Percentiles rank a stretch among this genome's conserved stretches.
phyloP scores from a whole-genome alignment of 108 stramenopile genomes.

The Epipyxis sp. region DNA sequence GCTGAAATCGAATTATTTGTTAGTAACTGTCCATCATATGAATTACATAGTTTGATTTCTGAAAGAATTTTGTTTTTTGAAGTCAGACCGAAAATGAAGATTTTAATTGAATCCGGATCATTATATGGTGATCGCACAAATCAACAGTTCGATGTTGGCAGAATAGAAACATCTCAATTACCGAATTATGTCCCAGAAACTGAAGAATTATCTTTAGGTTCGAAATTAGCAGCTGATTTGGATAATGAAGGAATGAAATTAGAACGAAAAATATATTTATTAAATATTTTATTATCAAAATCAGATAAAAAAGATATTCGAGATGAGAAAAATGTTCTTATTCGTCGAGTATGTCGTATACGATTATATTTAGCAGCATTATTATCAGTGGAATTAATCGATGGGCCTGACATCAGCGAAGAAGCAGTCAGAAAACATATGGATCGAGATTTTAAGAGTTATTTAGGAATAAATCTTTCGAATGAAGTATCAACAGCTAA shows the following conservation, averaged over 20 bases:
- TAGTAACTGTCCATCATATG: neutral
- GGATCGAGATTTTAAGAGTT: neutral
- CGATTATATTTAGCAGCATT: slow-evolving; percentile 15
- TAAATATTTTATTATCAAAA: neutral
- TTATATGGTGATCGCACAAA: neutral
- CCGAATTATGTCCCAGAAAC: neutral
- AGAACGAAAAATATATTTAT: neutral
- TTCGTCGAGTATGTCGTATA: neutral
- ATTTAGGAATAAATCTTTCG: neutral
- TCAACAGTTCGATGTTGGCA: neutral
- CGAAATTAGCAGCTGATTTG: neutral
- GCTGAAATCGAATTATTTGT: slow-evolving; percentile 18
- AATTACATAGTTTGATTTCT: neutral
- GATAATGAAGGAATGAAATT: neutral
- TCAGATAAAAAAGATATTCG: neutral
- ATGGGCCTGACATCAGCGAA: neutral
- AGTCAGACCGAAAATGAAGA: neutral
- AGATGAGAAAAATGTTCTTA: neutral
- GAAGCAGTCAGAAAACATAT: neutral
- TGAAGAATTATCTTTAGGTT: slow-evolving; percentile 4
- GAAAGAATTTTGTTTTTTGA: neutral
- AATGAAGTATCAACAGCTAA: slow-evolving; percentile 18
- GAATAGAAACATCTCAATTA: neutral
- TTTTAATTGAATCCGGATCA: neutral
- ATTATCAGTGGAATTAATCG: neutral